Evolutionary conservation across 2,329 filamentous ascomycete genomes (phyloP).

Genomic region (Colletotrichum sansevieriae): DNA sequence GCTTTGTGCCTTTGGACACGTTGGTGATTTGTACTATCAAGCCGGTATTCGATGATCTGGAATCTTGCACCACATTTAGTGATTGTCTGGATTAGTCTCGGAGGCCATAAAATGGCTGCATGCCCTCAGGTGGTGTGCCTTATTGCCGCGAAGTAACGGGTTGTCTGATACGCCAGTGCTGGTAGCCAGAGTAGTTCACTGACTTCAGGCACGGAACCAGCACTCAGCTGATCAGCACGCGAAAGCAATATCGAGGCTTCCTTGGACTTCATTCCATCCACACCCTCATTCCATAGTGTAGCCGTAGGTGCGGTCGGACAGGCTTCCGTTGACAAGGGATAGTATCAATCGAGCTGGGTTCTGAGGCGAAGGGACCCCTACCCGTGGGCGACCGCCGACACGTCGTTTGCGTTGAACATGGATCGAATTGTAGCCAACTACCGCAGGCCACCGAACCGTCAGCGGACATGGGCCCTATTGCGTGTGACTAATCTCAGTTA

Average conservation of each 20-base stretch:
- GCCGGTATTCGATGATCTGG: too few relatives aligned
- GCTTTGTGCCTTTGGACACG: too few relatives aligned
- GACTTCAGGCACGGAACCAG: not conserved
- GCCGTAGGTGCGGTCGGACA: slow-evolving; percentile 14
- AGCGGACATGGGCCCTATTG: too few relatives aligned
- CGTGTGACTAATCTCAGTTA: not conserved
- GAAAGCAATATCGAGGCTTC: slow-evolving; percentile 12
- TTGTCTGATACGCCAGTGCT: not conserved
- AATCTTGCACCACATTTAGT: too few relatives aligned
- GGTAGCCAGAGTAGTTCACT: not conserved
- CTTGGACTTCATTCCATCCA: slow-evolving; percentile 18
- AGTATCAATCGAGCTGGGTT: slow-evolving; percentile 22
- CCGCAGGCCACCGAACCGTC: too few relatives aligned
- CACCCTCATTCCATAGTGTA: slow-evolving; percentile 18
- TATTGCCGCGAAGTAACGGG: too few relatives aligned
- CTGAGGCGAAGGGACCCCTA: not conserved
- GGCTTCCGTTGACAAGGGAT: slow-evolving; percentile 20
- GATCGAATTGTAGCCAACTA: slow-evolving; percentile 18
- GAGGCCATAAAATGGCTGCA: too few relatives aligned
- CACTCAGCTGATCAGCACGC: slow-evolving; percentile 20
- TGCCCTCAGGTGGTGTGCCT: too few relatives aligned
- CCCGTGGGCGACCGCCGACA: slow-evolving; percentile 17
- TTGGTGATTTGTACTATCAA: too few relatives aligned
- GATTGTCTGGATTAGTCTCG: too few relatives aligned
- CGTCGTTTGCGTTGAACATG: slow-evolving; percentile 26